Evolutionary conservation across 176 grass and related monocot genomes (phyloP).

Genomic region (Aegilops umbellulata): DNA sequence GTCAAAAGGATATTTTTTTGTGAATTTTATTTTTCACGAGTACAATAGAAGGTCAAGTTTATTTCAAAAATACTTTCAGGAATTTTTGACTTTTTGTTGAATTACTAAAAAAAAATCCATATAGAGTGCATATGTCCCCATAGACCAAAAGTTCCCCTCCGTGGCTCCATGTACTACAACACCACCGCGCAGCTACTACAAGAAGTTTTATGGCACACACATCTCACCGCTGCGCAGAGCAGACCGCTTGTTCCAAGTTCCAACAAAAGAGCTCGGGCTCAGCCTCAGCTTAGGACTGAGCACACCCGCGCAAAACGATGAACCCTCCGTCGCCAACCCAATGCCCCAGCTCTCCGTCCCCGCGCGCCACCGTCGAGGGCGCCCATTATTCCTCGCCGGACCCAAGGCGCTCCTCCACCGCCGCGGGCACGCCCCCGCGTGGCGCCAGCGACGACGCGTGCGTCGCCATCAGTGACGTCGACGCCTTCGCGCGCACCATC

Average conservation of each 20-base stretch:
- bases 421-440: conserved; percentile 8
- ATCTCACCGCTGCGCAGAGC: not conserved
- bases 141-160: too few species aligned
- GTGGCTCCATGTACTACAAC: too few species aligned
- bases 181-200: conserved; percentile 12
- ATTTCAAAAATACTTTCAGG: too few species aligned
- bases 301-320: not conserved
- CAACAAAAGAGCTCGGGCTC: conserved; percentile 2
- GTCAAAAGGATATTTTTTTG: too few species aligned
- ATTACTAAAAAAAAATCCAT: too few species aligned
- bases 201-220: conserved; percentile 30
- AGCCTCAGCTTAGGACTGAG: not conserved
- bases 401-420: not conserved
- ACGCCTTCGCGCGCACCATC: conserved; percentile 73
- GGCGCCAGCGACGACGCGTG: conserved; percentile 37
- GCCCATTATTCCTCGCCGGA: conserved; percentile 27
- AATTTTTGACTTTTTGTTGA: too few species aligned
- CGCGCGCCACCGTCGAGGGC: not conserved
- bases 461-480: conserved; percentile 54
- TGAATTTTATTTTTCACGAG: too few species aligned
- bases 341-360: not conserved
- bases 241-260: not conserved
- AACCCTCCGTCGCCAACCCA: conserved; percentile 5
- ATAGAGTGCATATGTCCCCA: too few species aligned
- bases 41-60: too few species aligned